These are phyloP conservation scores for Chlorella vulgaris DNA, from an alignment of 139 green algal species.

Conservation along the genomic window DNA sequence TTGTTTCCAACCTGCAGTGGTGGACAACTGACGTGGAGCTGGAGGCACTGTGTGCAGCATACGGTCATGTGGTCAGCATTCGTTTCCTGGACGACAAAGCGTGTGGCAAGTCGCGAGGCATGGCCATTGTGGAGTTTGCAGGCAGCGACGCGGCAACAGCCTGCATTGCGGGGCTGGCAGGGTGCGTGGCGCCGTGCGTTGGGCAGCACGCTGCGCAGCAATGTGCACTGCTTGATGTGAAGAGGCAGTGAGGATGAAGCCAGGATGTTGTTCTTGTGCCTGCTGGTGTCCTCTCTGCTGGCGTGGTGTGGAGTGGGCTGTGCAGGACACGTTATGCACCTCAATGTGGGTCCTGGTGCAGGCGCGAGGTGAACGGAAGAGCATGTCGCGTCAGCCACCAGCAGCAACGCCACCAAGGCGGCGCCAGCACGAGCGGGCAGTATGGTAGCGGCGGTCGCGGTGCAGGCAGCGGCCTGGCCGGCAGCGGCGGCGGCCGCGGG, in stretches of 20 bases:
- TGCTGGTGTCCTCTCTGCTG: too few relatives aligned
- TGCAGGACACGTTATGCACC: too few relatives aligned
- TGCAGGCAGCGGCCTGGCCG: not conserved
- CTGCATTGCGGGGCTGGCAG: conserved; percentile 56
- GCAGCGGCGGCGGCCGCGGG: conserved; percentile 9
- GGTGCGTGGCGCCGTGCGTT: not conserved
- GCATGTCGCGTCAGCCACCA: conserved; percentile 35
- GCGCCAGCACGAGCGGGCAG: conserved; percentile 12
- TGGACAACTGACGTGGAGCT: conserved; percentile 94
- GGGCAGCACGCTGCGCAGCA: not conserved
- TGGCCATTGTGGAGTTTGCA: conserved; percentile 78
- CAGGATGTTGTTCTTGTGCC: too few relatives aligned
- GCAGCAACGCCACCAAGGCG: conserved; percentile 20
- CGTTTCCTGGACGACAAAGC: conserved; percentile 86
- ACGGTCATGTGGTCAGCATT: conserved; percentile 64
- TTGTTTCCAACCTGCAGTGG: conserved; percentile 89
- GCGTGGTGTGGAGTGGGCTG: too few relatives aligned
- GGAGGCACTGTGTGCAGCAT: conserved; percentile 68
- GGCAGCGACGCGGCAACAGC: conserved; percentile 48
- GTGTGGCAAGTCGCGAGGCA: conserved; percentile 86
- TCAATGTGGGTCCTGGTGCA: not conserved
- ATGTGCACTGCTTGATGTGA: not conserved
- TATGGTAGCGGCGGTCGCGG: conserved; percentile 6
- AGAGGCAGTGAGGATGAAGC: too few relatives aligned
- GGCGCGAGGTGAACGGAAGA: conserved; percentile 40